These are phyloP conservation scores for Ulvella scutata DNA, from an alignment of 139 green algal genomes.

Conservation along the genomic window DNA sequence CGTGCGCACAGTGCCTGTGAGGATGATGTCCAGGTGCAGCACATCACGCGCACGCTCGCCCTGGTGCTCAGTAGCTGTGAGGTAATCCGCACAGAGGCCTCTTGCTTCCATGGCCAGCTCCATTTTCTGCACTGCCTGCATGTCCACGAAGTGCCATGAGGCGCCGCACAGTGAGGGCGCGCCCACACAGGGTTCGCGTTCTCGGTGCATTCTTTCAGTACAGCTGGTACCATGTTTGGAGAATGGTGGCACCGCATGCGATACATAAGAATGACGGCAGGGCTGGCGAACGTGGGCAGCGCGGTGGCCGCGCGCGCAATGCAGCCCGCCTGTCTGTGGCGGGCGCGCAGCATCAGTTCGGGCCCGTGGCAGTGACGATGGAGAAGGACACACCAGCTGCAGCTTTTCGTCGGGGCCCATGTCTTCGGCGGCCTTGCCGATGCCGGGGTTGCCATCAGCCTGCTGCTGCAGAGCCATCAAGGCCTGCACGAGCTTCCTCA, in stretches of 20 bases:
- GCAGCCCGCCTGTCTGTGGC: not conserved
- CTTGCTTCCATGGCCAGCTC: slow-evolving; percentile 18
- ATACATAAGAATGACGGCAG: not conserved
- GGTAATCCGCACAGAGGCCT: slow-evolving; percentile 7
- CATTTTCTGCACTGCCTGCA: slow-evolving; percentile 8
- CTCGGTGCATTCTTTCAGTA: too few relatives aligned
- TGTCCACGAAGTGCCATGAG: not conserved
- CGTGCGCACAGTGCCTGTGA: slow-evolving; percentile 25
- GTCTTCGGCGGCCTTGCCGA: not conserved
- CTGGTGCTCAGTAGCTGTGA: slow-evolving; percentile 3
- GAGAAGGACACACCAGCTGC: slow-evolving; percentile 5
- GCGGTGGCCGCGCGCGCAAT: not conserved
- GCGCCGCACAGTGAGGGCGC: not conserved
- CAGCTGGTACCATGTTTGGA: not conserved
- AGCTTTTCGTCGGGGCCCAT: not conserved
- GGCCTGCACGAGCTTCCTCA: slow-evolving; percentile 14
- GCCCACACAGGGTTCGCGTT: not conserved
- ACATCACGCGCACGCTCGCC: slow-evolving; percentile 21
- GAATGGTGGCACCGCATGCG: not conserved
- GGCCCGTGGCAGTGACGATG: too few relatives aligned
- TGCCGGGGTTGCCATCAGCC: not conserved
- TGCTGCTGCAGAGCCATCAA: slow-evolving; percentile 22
- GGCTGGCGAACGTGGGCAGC: not conserved
- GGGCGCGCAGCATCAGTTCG: not conserved
- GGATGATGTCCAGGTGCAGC: slow-evolving; percentile 49